phyloP scores from a whole-genome alignment of 2,329 filamentous ascomycete genomes.

The Colletotrichum cereale region DNA sequence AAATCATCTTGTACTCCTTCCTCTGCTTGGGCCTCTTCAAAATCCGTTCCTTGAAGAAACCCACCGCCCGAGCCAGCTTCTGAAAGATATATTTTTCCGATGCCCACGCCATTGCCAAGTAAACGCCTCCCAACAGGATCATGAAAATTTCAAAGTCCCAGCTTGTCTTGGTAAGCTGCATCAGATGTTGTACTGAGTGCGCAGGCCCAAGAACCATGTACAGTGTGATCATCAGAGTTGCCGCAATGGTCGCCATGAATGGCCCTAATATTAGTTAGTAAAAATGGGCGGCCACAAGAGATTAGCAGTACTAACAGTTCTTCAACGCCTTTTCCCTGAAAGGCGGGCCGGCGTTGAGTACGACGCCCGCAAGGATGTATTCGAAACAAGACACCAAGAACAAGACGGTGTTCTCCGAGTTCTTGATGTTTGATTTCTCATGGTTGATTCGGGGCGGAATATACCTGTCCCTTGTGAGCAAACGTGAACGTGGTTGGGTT shows the following conservation, averaged over 20 bases:
- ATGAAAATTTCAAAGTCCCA: conserved; percentile 80
- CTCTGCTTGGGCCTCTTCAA: conserved; percentile 77
- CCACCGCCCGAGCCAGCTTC: conserved; percentile 75
- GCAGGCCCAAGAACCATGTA: conserved; percentile 88
- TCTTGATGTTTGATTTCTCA: conserved; percentile 86
- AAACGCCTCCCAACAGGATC: conserved; percentile 75
- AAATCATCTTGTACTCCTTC: conserved; percentile 88
- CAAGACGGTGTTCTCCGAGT: conserved; percentile 92
- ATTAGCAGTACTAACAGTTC: conserved; percentile 74
- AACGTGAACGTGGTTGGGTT: not conserved
- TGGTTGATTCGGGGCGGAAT: conserved; percentile 82
- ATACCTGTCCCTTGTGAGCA: conserved; percentile 66
- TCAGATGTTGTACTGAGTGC: conserved; percentile 75
- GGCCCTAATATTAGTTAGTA: conserved; percentile 69
- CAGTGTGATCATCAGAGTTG: conserved; percentile 74
- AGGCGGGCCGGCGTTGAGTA: conserved; percentile 90
- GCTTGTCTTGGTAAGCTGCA: conserved; percentile 88
- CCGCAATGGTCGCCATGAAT: conserved; percentile 81
- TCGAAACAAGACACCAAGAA: conserved; percentile 95
- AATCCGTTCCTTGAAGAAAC: conserved; percentile 69
- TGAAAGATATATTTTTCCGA: conserved; percentile 81
- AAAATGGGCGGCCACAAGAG: conserved; percentile 40
- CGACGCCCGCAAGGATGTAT: conserved; percentile 90
- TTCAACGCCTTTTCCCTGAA: conserved; percentile 84
- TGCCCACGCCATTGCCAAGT: conserved; percentile 76